Evolutionary conservation across 257 asterid species (phyloP).

Genomic region (Apocynum venetum): DNA sequence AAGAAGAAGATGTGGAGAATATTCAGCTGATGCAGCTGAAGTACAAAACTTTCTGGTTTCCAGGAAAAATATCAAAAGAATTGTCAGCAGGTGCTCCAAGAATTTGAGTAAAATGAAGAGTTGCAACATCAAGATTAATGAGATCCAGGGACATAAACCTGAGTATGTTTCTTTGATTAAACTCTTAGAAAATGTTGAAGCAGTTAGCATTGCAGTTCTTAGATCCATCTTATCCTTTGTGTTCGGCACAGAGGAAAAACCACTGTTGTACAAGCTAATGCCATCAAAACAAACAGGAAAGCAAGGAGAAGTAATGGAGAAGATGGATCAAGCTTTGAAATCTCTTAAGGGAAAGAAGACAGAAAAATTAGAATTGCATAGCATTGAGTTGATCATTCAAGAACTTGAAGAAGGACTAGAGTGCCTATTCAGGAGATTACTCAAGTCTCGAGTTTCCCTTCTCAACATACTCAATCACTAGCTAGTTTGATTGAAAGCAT

Average conservation of each 20-base stretch:
- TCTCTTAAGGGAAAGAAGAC: background rate
- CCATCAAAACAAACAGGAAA: conserved; percentile 1
- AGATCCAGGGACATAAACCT: background rate
- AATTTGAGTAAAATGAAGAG: background rate
- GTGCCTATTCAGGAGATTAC: conserved; percentile 6
- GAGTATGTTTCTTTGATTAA: background rate
- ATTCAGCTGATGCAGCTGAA: background rate
- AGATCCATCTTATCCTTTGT: background rate
- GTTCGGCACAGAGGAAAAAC: background rate
- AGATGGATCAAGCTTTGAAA: background rate
- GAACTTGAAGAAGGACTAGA: conserved; percentile 18
- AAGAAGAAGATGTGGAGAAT: conserved; percentile 4
- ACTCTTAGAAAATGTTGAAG: background rate
- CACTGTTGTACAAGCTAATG: background rate
- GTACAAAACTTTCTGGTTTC: conserved; percentile 21
- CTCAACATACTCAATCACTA: conserved; percentile 6
- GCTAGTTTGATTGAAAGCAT: background rate
- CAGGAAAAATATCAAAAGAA: conserved; percentile 7
- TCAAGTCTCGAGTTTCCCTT: conserved; percentile 10
- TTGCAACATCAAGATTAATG: background rate
- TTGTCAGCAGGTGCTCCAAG: background rate
- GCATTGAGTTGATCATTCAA: conserved; percentile 9
- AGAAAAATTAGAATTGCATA: background rate
- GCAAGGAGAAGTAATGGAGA: background rate
- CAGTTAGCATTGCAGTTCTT: background rate